Percentiles rank a stretch among this genome's conserved stretches.
Conservation (phyloP, 2,329 filamentous ascomycete genomes). For the Fusarium haematococcum region DNA sequence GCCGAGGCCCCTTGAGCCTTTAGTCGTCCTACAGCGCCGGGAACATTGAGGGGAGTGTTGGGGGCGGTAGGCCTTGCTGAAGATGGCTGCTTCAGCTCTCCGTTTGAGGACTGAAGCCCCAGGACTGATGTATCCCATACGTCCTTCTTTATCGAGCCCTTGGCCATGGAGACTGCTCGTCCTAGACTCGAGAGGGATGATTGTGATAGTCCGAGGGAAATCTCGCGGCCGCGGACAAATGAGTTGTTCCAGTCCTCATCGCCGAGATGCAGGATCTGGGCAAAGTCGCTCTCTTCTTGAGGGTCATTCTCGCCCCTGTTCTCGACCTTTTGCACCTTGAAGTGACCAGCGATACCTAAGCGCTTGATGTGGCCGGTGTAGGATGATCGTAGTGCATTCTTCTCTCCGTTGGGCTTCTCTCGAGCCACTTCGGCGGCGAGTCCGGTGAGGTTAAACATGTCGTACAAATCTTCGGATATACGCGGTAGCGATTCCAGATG, state of each 20-base stretch:
- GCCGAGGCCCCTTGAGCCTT: conserved; percentile 54
- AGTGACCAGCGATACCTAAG: conserved; percentile 70
- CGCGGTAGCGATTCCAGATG: conserved; percentile 61
- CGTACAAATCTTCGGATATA: conserved; percentile 68
- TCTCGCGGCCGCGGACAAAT: conserved; percentile 65
- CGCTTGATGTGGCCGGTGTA: conserved; percentile 77
- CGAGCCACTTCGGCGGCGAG: conserved; percentile 73
- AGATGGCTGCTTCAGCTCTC: conserved; percentile 54
- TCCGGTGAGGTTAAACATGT: conserved; percentile 65
- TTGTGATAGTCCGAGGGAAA: conserved; percentile 64
- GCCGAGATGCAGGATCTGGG: conserved; percentile 62
- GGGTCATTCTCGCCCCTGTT: conserved; percentile 55
- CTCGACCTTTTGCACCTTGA: conserved; percentile 65
- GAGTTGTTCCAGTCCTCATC: conserved; percentile 68
- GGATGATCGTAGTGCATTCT: conserved; percentile 74
- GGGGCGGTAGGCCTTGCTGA: conserved; percentile 64
- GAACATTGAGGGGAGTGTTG: conserved; percentile 61
- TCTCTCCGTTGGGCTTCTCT: conserved; percentile 73
- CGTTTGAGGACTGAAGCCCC: conserved; percentile 62
- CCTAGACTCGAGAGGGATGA: conserved; percentile 57
- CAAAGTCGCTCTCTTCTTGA: conserved; percentile 59
- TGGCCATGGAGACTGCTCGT: conserved; percentile 68
- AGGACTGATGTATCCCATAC: conserved; percentile 70
- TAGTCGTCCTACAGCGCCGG: conserved; percentile 50
- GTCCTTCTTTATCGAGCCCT: conserved; percentile 65